Base-by-base conservation (phyloP, 129 eudicot species). In the Saussurea involucrata region DNA sequence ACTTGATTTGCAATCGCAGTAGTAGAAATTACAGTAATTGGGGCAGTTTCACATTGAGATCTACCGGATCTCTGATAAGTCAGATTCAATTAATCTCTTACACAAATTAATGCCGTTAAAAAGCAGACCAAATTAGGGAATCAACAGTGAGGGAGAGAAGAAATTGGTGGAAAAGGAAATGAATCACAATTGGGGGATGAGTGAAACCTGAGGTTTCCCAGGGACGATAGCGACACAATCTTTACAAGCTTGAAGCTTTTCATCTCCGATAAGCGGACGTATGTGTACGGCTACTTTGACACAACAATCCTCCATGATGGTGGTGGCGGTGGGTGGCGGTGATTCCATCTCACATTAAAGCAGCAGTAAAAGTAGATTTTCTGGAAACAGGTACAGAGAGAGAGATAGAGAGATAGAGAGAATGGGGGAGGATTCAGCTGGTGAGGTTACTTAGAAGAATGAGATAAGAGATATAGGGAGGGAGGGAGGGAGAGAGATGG, bases 201-300 rank as follows among this genome's bases (percentile, higher is more conserved):
- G 25, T 13, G 40, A 33, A 77, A 94, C 98, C 98, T 94, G 98
- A 60, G 97, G 98, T 68, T 94, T 91, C 2, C 89, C 92, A 46
- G 87, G 89, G 42, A 87, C 89, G 55, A 94, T 87, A 31, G 89
- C 12, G 64, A 94, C 98, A 76, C 97, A 91, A 81, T 94, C 98
- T 68, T 91, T 85, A 81, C 98, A 94, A 10, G 93, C 98, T 68
- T 91, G 98, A 65, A 94, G 86, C 84, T 80, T 82, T 76, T 94
- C 98, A 83, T 94, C 98, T 17, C 93, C 98, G 25, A 94, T 88
- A 31, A 94, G 89, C 0, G 98, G 98, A 24, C 98, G 86, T 34
- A 94, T 83, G 73, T 94, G 98, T 63, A 94, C 90, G 1, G 98
- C 98, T n/a, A 94, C 98, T 85, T 91, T 94, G 8, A 94, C 98